Evolutionary conservation across 1,139 yeast species (phyloP).

Genomic region (Blastobotrys raffinosifermentans): DNA sequence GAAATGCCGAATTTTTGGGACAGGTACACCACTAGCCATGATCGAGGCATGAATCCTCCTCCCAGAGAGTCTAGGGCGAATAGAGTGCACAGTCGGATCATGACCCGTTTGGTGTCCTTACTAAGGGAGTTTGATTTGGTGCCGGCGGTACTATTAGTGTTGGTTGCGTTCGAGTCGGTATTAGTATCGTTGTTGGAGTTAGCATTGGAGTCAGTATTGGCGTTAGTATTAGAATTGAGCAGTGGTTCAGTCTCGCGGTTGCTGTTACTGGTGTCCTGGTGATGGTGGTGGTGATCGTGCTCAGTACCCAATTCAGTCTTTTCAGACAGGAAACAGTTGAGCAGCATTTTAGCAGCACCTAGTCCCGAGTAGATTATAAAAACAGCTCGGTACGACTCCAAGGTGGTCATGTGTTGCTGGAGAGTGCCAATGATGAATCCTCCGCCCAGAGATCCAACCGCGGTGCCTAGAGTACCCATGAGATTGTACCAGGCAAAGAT

Average conservation of each 20-base stretch:
- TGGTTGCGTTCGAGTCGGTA: neutral
- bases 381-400: constrained; percentile 49
- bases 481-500: constrained; percentile 67
- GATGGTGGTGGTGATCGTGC: too few species aligned
- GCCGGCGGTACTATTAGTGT: neutral
- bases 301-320: too few species aligned
- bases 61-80: constrained; percentile 75
- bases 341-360: constrained; percentile 49
- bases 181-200: neutral
- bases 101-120: constrained; percentile 16
- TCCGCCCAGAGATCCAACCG: constrained; percentile 62
- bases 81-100: constrained; percentile 44
- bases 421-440: constrained; percentile 53
- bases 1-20: constrained; percentile 28
- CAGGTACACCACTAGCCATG: constrained; percentile 84
- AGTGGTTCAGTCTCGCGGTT: neutral
- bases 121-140: constrained; percentile 7
- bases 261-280: neutral
- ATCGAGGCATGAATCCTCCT: constrained; percentile 78
- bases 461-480: constrained; percentile 67
- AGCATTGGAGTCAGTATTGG: neutral
- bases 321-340: constrained; percentile 49
- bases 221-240: too few species aligned
- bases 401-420: constrained; percentile 34
- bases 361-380: constrained; percentile 54